Evolutionary conservation across 495 filamentous ascomycete genomes (phyloP).

Genomic region (Penicillium goetzii): DNA sequence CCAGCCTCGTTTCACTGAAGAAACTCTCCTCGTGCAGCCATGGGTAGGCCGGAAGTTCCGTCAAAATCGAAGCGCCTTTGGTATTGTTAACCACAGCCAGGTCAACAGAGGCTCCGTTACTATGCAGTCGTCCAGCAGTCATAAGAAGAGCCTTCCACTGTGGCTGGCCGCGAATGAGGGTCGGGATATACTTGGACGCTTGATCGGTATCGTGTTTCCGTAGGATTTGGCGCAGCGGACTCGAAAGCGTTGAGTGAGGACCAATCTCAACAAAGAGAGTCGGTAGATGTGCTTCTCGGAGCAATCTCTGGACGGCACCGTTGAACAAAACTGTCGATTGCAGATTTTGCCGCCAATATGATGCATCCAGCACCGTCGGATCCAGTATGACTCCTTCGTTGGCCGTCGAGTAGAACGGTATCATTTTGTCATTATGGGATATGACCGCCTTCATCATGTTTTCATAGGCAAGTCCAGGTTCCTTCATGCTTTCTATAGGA

Average conservation of each 20-base stretch:
- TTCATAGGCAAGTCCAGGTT: neutral
- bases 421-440: conserved; percentile 3
- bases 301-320: conserved; percentile 27
- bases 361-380: conserved; percentile 29
- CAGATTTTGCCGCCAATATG: conserved; percentile 46
- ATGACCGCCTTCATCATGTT: neutral
- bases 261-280: conserved; percentile 59
- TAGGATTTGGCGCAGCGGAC: conserved; percentile 55
- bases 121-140: conserved; percentile 36
- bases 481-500: conserved; percentile 7
- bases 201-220: conserved; percentile 1
- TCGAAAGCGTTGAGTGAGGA: conserved; percentile 60
- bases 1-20: conserved; percentile 28
- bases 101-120: conserved; percentile 27
- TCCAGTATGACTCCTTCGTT: conserved; percentile 20
- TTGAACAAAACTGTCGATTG: conserved; percentile 26
- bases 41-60: conserved; percentile 52
- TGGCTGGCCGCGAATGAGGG: conserved; percentile 30
- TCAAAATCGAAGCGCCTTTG: conserved; percentile 25
- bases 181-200: conserved; percentile 31
- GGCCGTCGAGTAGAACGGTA: conserved; percentile 26
- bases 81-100: conserved; percentile 34
- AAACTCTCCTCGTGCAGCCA: conserved; percentile 53
- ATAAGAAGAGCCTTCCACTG: conserved; percentile 21
- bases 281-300: neutral